Percentiles rank a stretch among this genome's conserved stretches.
Conservation (phyloP, 2,329 filamentous ascomycete genomes). For the Fusarium buxicola region DNA sequence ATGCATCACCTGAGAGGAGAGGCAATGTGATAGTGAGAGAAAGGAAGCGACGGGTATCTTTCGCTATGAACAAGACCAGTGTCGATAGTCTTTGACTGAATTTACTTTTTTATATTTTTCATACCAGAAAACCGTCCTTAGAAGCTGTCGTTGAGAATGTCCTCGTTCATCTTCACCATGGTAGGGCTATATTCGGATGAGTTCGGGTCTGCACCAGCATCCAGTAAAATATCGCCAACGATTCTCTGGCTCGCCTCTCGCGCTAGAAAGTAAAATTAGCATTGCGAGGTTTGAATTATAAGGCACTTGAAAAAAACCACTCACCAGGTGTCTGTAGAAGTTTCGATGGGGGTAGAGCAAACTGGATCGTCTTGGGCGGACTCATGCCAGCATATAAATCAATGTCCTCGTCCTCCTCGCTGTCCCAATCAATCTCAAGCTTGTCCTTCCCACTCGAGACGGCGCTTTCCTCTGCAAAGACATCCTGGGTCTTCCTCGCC, state of each 20-base stretch:
- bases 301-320: conserved; percentile 36
- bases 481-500: conserved; percentile 62
- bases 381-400: conserved; percentile 78
- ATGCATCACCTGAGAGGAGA: background rate
- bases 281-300: background rate
- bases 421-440: conserved; percentile 78
- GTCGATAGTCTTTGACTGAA: background rate
- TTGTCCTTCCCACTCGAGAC: conserved; percentile 48
- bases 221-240: conserved; percentile 81
- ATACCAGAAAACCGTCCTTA: conserved; percentile 45
- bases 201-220: conserved; percentile 73
- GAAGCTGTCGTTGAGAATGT: conserved; percentile 72
- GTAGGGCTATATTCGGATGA: conserved; percentile 71
- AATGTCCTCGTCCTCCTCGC: conserved; percentile 73
- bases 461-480: conserved; percentile 53
- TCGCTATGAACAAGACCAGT: conserved; percentile 10
- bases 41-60: conserved; percentile 17
- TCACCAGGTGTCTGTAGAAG: conserved; percentile 83
- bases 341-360: conserved; percentile 80
- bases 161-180: conserved; percentile 72
- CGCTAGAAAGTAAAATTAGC: conserved; percentile 58
- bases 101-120: background rate
- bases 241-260: conserved; percentile 84
- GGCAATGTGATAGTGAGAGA: background rate
- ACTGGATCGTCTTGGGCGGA: conserved; percentile 93